Conservation (phyloP, 1,139 yeast species). For the Wickerhamomyces sp. region DNA sequence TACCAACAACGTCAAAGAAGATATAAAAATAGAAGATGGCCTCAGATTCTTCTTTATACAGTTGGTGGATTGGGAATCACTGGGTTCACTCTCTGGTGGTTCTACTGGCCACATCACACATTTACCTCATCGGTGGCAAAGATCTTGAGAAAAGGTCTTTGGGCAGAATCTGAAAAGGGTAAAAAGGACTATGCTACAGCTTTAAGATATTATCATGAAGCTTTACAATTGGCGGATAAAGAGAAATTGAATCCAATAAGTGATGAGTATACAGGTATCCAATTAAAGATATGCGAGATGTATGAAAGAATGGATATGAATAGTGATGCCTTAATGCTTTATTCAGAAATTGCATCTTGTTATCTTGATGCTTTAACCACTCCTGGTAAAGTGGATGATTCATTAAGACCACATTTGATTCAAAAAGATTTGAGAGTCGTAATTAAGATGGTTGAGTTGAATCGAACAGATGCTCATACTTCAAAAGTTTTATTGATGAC, state of each 20-base stretch:
- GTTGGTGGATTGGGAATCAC: conserved; percentile 30
- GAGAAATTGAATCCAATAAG: conserved; percentile 49
- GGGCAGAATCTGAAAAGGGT: conserved; percentile 79
- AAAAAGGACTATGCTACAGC: conserved; percentile 62
- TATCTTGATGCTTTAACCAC: conserved; percentile 52
- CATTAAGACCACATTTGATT: conserved; percentile 50
- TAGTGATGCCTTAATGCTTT: conserved; percentile 60
- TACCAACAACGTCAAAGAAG: neutral
- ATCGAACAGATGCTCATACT: conserved; percentile 42
- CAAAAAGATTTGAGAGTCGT: conserved; percentile 70
- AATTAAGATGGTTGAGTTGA: conserved; percentile 58
- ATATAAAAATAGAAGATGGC: conserved; percentile 16
- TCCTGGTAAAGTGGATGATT: conserved; percentile 29
- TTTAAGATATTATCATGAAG: conserved; percentile 58
- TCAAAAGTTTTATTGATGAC: conserved; percentile 58
- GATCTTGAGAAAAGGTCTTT: conserved; percentile 64
- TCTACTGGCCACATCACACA: conserved; percentile 56
- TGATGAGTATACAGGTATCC: conserved; percentile 81
- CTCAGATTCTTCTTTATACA: conserved; percentile 12
- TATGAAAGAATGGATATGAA: conserved; percentile 59
- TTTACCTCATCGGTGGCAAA: conserved; percentile 61
- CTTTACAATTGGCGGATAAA: conserved; percentile 38
- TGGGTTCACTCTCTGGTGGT: conserved; percentile 40
- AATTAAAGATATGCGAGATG: conserved; percentile 82
- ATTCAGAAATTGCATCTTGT: conserved; percentile 60